These are phyloP conservation scores for Hyphochytrium catenoides DNA, from an alignment of 352 stramenopile species.

Conservation along the genomic window DNA sequence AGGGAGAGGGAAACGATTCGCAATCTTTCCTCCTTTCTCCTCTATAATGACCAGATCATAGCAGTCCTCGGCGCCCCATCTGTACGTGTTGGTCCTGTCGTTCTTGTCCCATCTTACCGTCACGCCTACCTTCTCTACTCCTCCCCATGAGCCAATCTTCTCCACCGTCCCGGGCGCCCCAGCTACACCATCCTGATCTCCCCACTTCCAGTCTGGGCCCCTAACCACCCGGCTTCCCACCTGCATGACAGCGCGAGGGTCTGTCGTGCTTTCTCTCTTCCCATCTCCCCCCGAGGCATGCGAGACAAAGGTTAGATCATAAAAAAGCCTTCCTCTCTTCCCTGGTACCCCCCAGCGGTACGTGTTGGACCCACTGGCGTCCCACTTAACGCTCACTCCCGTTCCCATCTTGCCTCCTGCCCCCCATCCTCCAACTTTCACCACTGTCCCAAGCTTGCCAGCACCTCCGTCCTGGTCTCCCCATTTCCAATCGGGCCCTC, in stretches of 20 bases:
- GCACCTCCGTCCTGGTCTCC: constrained; percentile 59
- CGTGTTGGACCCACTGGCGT: constrained; percentile 7
- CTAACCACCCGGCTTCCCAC: constrained; percentile 39
- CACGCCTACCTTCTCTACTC: constrained; percentile 36
- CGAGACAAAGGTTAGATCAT: constrained; percentile 4
- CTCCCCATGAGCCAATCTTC: constrained; percentile 42
- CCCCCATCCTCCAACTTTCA: too few relatives aligned
- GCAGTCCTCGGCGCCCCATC: constrained; percentile 40
- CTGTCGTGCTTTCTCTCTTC: too few relatives aligned
- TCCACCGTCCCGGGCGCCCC: constrained; percentile 34
- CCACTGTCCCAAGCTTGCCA: constrained; percentile 44
- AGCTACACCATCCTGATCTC: constrained; percentile 36
- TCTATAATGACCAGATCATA: constrained; percentile 43
- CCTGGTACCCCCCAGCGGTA: not conserved
- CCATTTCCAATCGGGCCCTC: constrained; percentile 70
- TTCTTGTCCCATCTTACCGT: constrained; percentile 55
- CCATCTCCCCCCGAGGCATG: too few relatives aligned
- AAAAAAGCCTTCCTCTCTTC: constrained; percentile 4
- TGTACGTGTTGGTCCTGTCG: constrained; percentile 50
- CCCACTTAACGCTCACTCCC: constrained; percentile 12
- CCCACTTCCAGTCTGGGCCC: constrained; percentile 52
- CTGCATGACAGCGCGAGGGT: too few relatives aligned
- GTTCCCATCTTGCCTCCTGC: constrained; percentile 14
- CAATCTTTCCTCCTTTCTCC: too few relatives aligned
- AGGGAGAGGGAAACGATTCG: too few relatives aligned